These are phyloP conservation scores for Striga hermonthica DNA, from an alignment of 305 asterid species.

Conservation along the genomic window DNA sequence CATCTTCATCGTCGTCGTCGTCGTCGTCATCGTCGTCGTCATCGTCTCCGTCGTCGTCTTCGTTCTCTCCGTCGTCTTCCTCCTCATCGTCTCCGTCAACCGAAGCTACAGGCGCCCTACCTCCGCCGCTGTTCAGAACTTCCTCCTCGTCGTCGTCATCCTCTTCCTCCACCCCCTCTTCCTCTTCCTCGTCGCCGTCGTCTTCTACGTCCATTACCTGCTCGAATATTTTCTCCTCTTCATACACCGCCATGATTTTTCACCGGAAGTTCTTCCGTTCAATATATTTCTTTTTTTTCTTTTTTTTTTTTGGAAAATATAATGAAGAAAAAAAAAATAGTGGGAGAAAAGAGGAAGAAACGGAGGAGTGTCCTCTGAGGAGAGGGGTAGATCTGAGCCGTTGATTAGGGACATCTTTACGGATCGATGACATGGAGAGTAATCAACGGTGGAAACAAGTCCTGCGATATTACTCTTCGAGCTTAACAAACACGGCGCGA, in stretches of 20 bases:
- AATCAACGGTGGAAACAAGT: constrained; percentile 37
- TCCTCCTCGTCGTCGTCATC: constrained; percentile 49
- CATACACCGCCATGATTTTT: constrained; percentile 50
- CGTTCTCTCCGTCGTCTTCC: constrained; percentile 45
- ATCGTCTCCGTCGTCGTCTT: constrained; percentile 42
- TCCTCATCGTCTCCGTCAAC: constrained; percentile 52
- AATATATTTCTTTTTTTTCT: not conserved
- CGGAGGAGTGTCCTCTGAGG: constrained; percentile 40
- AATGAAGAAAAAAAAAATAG: constrained; percentile 28
- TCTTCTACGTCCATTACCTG: constrained; percentile 45
- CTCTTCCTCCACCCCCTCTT: constrained; percentile 39
- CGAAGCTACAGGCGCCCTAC: constrained; percentile 34
- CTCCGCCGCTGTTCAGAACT: constrained; percentile 40
- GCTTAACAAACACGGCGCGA: constrained; percentile 46
- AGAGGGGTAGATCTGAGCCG: constrained; percentile 51
- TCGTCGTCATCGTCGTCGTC: constrained; percentile 47
- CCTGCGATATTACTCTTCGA: constrained; percentile 24
- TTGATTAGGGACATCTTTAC: constrained; percentile 29
- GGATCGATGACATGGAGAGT: constrained; percentile 53
- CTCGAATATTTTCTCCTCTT: constrained; percentile 48
- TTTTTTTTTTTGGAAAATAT: constrained; percentile 17
- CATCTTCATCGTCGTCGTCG: constrained; percentile 47
- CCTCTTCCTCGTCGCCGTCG: constrained; percentile 47
- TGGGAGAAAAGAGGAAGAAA: constrained; percentile 38
- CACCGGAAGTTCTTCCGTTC: constrained; percentile 24